Base-by-base conservation (phyloP, 345 rosid genomes). In the Isatis tinctoria region DNA sequence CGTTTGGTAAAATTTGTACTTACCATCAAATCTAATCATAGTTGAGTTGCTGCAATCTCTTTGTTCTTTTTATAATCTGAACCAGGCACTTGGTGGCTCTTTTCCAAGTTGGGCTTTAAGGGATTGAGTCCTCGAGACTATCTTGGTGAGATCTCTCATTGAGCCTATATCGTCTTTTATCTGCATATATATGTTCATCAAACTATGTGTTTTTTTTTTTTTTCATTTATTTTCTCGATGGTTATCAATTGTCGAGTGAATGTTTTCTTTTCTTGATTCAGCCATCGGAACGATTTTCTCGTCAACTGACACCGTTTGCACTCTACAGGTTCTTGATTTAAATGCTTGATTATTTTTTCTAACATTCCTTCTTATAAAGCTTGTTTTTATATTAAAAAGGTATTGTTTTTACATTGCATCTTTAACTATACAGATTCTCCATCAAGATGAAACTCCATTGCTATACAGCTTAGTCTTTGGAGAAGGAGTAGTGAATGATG, bases 401-500 rank as follows among this genome's bases (percentile, higher is more conserved):
- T n/a, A n/a, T 64, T 49, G 11, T 44, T 70, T 54, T 39, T 16
- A 51, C 11, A 17, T 58, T 43, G 18, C 64, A 22, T 64, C 26
- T 37, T 37, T 56, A 58, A 36, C 17, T 18, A 54, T 69, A 28
- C 67, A 91, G 97, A 85, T 94, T 79, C 96, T 94, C 52, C 83
- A 86, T 64, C 97, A 94, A 84, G 97, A 94, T 60, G 96, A 94
- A 70, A 94, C 90, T 47, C 96, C 96, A 39, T 75, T 88, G 43
- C 79, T 91, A 14, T 89, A 94, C 74, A 94, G 98, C 80, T 78
- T 91, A 65, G 98, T 93, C 14, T 93, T 93, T 36, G 97, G 97
- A 37, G 98, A 91, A 84, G 98, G 97, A 67, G 97, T 94, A 2
- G 97, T 93, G 78, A 91, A 89, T 72, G 98, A 94, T 75, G 97